Evolutionary conservation across 2,329 filamentous ascomycete species (phyloP).

Genomic region (Leptographium galeiforme): DNA sequence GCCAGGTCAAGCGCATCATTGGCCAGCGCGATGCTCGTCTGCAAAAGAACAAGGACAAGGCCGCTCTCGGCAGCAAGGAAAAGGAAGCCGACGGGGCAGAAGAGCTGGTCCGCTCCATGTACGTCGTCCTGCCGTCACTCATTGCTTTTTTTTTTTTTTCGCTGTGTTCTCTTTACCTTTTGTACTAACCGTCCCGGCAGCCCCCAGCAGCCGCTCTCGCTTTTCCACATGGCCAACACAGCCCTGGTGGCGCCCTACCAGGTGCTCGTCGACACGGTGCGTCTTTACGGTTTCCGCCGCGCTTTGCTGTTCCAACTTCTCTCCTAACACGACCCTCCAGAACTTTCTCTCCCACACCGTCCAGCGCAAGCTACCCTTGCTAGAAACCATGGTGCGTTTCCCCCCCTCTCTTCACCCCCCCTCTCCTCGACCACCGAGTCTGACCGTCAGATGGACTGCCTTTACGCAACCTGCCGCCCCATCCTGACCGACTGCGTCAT

Average conservation of each 20-base stretch:
- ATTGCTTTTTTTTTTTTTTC: too few species aligned
- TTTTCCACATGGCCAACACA: constrained; percentile 15
- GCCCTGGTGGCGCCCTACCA: constrained; percentile 13
- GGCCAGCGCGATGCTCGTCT: constrained; percentile 67
- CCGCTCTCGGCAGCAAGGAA: constrained; percentile 31
- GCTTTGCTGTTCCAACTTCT: neutral
- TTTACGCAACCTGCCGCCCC: constrained; percentile 83
- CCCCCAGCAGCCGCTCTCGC: constrained; percentile 12
- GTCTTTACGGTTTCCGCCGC: neutral
- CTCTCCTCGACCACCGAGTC: neutral
- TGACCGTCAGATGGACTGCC: constrained; percentile 65
- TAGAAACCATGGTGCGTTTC: constrained; percentile 54
- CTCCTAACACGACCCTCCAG: neutral
- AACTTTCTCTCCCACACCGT: constrained; percentile 89
- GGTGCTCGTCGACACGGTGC: constrained; percentile 14
- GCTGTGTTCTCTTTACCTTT: too few species aligned
- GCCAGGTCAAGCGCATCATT: constrained; percentile 66
- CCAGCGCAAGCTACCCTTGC: constrained; percentile 69
- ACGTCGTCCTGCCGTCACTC: neutral
- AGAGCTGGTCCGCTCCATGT: constrained; percentile 13
- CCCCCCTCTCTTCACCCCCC: neutral
- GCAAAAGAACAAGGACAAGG: constrained; percentile 64
- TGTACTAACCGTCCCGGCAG: constrained; percentile 3
- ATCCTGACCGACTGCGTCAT: constrained; percentile 69
- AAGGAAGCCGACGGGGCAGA: constrained; percentile 20